Evolutionary conservation across 2,329 filamentous ascomycete species (phyloP), one percentile per base, ranked within the genome.

Genomic region (Fusarium mangiferae): DNA sequence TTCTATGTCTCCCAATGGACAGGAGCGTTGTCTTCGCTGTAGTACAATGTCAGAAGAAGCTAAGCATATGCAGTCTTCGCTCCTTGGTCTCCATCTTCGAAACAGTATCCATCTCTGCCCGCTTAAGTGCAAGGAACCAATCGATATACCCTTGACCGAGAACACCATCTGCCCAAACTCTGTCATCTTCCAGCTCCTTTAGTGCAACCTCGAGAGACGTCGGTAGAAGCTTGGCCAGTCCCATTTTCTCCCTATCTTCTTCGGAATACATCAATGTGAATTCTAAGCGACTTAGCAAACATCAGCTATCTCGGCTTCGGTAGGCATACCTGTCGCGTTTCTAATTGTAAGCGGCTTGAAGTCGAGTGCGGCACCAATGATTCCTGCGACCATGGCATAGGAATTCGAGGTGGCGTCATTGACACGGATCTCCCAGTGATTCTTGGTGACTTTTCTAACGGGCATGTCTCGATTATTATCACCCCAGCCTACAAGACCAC

Each of bases 401-500:
- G 64, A 38, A 6, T 68, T 68, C 0, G 66, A 68, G 1, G 66
- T 68, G 4, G 48, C 64, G 5, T 68, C 66, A 3, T 49, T 68
- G 7, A 68, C 11, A 0, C 66, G 26, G 4, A 68, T 36, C 7
- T 68, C 66, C 66, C 64, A 68, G 15, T 68, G 66, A 7, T 62
- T 68, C 7, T 38, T 49, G 5, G 48, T 26, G 3, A 63, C 42
- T 62, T 64, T 62, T n/a, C 66, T 54, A 4, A 68, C 14, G 2
- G 66, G 66, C 64, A 68, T 68, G 7, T 68, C 66, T 0, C 66
- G 30, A 7, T 68, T 54, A 4, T 68, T 68, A 3, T 68, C 66
- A 1, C 66, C 66, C 66, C 66, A 68, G 5, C 66, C 66, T 0
- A 68, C 46, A 4, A 68, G 12, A 0, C 66, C 66, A 0, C 66